phyloP scores from a whole-genome alignment of 257 asterid species.

The Solanum chiquidenum region DNA sequence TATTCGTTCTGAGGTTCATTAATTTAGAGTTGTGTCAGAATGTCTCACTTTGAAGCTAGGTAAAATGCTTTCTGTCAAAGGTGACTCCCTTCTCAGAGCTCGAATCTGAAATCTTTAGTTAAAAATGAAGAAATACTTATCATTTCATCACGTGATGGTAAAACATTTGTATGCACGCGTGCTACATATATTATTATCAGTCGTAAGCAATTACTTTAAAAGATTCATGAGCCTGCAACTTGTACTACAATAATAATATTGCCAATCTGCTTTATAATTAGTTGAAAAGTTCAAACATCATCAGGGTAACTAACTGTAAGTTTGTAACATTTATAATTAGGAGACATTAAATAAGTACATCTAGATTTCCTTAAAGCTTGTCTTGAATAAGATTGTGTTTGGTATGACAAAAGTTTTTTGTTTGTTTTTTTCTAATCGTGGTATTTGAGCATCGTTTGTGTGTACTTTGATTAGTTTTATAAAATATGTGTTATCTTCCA shows the following conservation, averaged over 20 bases:
- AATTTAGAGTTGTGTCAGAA: neutral
- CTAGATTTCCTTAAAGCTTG: neutral
- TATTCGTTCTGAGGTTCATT: fast-evolving
- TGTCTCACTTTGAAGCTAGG: neutral
- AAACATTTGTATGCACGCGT: neutral
- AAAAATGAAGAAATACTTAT: neutral
- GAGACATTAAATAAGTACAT: neutral
- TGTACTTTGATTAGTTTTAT: too few species aligned
- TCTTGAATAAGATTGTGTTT: neutral
- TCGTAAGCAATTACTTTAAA: neutral
- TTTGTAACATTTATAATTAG: neutral
- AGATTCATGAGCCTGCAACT: neutral
- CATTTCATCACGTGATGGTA: fast-evolving
- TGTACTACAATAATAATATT: neutral
- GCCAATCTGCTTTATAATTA: neutral
- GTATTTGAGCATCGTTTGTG: too few species aligned
- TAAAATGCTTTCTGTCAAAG: fast-evolving
- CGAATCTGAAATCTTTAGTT: neutral
- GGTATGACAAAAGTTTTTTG: neutral
- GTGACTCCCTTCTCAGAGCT: fast-evolving
- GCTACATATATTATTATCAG: neutral
- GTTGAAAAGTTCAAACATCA: neutral
- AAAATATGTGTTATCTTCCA: neutral
- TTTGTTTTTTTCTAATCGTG: too few species aligned
- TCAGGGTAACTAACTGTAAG: neutral